Evolutionary conservation across 768 basidiomycete species (phyloP).

Genomic region (Flagelloscypha sp.): DNA sequence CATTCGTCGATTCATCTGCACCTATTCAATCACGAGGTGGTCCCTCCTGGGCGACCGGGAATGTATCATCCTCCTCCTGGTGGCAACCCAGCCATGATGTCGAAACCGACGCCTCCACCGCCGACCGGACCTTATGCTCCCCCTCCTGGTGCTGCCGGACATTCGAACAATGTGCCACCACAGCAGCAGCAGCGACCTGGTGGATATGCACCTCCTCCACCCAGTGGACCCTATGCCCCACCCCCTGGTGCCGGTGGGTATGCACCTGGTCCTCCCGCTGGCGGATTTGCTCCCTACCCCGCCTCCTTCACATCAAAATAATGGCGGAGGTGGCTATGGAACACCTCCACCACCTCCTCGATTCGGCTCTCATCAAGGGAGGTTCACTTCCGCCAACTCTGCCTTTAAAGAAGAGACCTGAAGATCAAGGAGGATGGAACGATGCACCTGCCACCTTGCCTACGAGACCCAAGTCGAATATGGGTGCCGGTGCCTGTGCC

Average conservation of each 20-base stretch:
- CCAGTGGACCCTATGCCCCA: constrained; percentile 20
- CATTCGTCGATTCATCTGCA: too few relatives aligned
- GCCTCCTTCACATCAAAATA: constrained; percentile 8
- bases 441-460: too few relatives aligned
- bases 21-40: constrained; percentile 17
- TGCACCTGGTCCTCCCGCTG: too few relatives aligned
- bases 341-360: constrained; percentile 16
- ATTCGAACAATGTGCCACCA: constrained; percentile 4
- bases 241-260: constrained; percentile 17
- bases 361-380: too few relatives aligned
- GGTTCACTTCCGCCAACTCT: too few relatives aligned
- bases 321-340: constrained; percentile 11
- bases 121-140: constrained; percentile 23
- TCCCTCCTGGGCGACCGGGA: constrained; percentile 9
- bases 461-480: too few relatives aligned
- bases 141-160: constrained; percentile 16
- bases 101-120: constrained; percentile 18
- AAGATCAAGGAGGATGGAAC: too few relatives aligned
- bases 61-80: constrained; percentile 19
- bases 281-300: too few relatives aligned
- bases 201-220: constrained; percentile 14
- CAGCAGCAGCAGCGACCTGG: constrained; percentile 14
- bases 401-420: too few relatives aligned
- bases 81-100: constrained; percentile 13
- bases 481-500: constrained; percentile 5